A percentile compares a stretch with the other conserved stretches of the same genome.
Evolutionary conservation across 108 stramenopile species (phyloP).

Genomic region (Parmales sp.): DNA sequence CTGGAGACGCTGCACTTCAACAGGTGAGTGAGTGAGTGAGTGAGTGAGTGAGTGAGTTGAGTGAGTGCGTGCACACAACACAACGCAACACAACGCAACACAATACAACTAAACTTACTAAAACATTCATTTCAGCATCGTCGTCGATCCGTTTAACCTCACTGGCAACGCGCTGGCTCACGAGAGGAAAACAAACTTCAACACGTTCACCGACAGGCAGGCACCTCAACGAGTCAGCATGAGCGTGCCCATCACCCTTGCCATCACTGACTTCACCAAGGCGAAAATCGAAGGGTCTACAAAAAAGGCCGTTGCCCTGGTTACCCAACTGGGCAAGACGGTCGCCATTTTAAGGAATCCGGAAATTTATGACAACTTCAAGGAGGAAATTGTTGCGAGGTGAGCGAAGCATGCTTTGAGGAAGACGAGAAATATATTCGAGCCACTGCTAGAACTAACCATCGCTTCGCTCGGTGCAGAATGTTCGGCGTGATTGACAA

Average conservation of each 20-base stretch:
- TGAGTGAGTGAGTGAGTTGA: too few relatives aligned
- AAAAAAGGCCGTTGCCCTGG: conserved; percentile 72
- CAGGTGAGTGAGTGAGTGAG: too few relatives aligned
- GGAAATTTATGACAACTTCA: conserved; percentile 89
- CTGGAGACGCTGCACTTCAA: conserved; percentile 94
- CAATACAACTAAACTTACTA: too few relatives aligned
- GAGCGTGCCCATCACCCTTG: conserved; percentile 88
- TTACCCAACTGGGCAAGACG: conserved; percentile 83
- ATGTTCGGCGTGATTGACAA: conserved; percentile 93
- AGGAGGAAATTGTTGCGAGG: conserved; percentile 92
- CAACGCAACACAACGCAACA: too few relatives aligned
- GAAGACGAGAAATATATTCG: neutral
- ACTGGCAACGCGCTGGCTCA: conserved; percentile 69
- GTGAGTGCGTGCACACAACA: too few relatives aligned
- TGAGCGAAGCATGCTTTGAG: too few relatives aligned
- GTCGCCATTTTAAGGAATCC: conserved; percentile 85
- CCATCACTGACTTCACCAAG: conserved; percentile 80
- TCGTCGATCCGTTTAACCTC: conserved; percentile 89
- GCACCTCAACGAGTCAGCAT: conserved; percentile 77
- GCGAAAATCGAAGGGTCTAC: conserved; percentile 56
- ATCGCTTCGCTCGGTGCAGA: conserved; percentile 47
- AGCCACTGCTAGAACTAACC: too few relatives aligned
- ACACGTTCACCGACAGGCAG: conserved; percentile 44
- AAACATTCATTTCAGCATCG: too few relatives aligned
- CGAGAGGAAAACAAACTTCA: conserved; percentile 67